phyloP scores from a whole-genome alignment of 2,329 filamentous ascomycete species.

The Magnaporthiopsis incrustans region DNA sequence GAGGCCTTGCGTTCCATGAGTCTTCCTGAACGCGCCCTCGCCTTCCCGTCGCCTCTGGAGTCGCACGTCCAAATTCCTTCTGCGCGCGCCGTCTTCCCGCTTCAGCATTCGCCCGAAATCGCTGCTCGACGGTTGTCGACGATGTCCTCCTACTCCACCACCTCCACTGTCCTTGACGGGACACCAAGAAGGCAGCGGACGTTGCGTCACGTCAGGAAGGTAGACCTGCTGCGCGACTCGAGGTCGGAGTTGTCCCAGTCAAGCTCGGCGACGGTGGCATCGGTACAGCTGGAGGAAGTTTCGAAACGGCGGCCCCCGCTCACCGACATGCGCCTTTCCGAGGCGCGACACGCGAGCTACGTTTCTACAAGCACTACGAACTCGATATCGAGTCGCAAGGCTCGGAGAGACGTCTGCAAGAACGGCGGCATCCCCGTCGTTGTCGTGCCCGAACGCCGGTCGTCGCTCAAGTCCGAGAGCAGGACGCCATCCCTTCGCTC shows the following conservation, averaged over 20 bases:
- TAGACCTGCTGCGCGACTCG: conserved; percentile 40
- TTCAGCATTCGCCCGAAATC: conserved; percentile 31
- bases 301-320: conserved; percentile 19
- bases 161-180: conserved; percentile 48
- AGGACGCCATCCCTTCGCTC: conserved; percentile 50
- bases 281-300: conserved; percentile 24
- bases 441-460: conserved; percentile 50
- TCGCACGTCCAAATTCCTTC: conserved; percentile 22
- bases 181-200: conserved; percentile 42
- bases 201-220: conserved; percentile 54
- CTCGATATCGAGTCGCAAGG: conserved; percentile 44
- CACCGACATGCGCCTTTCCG: conserved; percentile 18
- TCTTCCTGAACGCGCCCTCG: conserved; percentile 33
- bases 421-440: conserved; percentile 55
- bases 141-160: conserved; percentile 45
- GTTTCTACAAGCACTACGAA: conserved; percentile 39
- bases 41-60: conserved; percentile 28
- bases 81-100: conserved; percentile 19
- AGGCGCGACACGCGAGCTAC: conserved; percentile 36
- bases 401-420: conserved; percentile 51
- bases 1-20: conserved; percentile 39
- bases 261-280: conserved; percentile 33
- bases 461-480: conserved; percentile 41
- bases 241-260: conserved; percentile 30
- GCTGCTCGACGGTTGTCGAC: conserved; percentile 43